A percentile compares a stretch with the other conserved stretches of the same genome.
These are phyloP conservation scores for Cercospora beticola DNA, from an alignment of 2,329 filamentous ascomycete genomes.

Conservation along the genomic window DNA sequence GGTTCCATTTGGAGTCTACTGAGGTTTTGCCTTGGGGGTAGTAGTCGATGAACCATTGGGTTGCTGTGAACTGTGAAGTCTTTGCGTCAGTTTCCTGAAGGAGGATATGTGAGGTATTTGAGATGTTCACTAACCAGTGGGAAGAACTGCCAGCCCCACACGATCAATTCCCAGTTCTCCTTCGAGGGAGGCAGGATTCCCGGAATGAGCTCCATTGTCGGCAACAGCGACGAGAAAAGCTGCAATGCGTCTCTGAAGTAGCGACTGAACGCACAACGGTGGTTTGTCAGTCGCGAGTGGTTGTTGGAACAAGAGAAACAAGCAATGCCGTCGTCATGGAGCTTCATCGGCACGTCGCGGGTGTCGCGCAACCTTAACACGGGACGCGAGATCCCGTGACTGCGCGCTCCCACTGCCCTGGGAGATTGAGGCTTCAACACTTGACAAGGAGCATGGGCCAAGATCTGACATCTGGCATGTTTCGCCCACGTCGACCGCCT, in stretches of 20 bases:
- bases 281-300: background rate
- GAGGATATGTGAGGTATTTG: background rate
- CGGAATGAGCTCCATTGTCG: slow-evolving; percentile 40
- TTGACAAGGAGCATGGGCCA: background rate
- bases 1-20: slow-evolving; percentile 68
- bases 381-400: background rate
- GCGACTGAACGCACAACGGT: background rate
- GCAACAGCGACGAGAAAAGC: background rate
- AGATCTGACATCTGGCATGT: slow-evolving; percentile 15
- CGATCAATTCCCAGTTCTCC: slow-evolving; percentile 51
- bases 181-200: slow-evolving; percentile 51
- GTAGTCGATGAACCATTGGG: slow-evolving; percentile 76
- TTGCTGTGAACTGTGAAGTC: slow-evolving; percentile 60
- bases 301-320: background rate
- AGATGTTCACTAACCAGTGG: slow-evolving; percentile 44
- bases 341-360: background rate
- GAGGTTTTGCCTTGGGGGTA: slow-evolving; percentile 95
- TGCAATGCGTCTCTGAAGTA: background rate
- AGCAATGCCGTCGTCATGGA: slow-evolving; percentile 6
- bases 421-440: slow-evolving; percentile 1
- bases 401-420: background rate
- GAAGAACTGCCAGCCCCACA: slow-evolving; percentile 51
- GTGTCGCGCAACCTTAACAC: background rate
- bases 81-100: background rate
- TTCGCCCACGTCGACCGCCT: background rate